Evolutionary conservation across 2,329 filamentous ascomycete genomes (phyloP).

Genomic region (Fusarium sarcochroum): DNA sequence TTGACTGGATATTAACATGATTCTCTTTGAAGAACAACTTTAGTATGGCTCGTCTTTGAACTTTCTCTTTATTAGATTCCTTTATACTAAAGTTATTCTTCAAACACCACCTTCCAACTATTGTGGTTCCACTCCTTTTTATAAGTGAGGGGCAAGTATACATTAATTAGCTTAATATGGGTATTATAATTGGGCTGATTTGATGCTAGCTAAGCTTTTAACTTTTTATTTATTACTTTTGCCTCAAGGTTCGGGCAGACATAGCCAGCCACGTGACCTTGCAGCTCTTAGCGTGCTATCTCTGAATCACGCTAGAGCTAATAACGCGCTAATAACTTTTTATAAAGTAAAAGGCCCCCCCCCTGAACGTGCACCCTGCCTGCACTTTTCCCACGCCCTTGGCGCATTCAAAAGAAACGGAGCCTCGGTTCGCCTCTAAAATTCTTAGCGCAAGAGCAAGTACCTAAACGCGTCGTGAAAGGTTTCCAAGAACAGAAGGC

Average conservation of each 20-base stretch:
- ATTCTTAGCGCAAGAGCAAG: slow-evolving; percentile 18
- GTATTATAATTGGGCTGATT: too few species aligned
- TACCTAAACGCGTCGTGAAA: slow-evolving; percentile 28
- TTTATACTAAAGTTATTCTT: too few species aligned
- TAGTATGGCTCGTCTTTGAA: background rate
- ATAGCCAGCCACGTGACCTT: background rate
- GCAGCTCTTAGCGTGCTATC: too few species aligned
- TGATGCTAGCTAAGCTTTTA: background rate
- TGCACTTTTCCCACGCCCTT: slow-evolving; percentile 8
- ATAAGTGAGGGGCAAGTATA: too few species aligned
- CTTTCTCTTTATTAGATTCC: background rate
- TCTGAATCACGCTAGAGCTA: slow-evolving; percentile 11
- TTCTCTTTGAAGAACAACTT: too few species aligned
- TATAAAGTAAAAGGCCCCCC: slow-evolving; percentile 18
- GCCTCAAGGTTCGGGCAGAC: too few species aligned
- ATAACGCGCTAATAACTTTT: slow-evolving; percentile 17
- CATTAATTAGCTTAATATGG: too few species aligned
- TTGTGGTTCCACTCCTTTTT: too few species aligned
- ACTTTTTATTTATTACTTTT: too few species aligned
- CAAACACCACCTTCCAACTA: too few species aligned
- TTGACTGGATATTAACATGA: too few species aligned
- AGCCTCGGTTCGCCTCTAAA: slow-evolving; percentile 1
- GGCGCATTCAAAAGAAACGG: slow-evolving; percentile 7
- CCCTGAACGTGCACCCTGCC: slow-evolving; percentile 1
- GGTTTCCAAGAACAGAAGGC: slow-evolving; percentile 10